Evolutionary conservation across 106 monocot species (phyloP).

Genomic region (Dioscorea alata): DNA sequence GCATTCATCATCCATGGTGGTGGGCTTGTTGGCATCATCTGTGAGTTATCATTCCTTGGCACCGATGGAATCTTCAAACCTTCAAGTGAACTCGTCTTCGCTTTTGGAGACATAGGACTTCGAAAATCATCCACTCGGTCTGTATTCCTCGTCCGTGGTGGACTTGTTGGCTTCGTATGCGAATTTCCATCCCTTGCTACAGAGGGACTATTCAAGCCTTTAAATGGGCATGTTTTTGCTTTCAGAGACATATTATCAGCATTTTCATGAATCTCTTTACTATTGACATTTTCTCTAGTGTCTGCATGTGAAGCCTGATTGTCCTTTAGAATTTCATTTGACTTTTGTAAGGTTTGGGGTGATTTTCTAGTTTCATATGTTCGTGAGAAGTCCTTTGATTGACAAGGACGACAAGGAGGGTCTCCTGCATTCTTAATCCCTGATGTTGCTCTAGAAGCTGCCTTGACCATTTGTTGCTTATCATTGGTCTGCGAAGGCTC

Average conservation of each 20-base stretch:
- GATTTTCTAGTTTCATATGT: too few species aligned
- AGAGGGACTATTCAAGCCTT: constrained; percentile 13
- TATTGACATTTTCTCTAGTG: constrained; percentile 3
- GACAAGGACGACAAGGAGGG: constrained; percentile 11
- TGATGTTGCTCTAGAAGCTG: constrained; percentile 10
- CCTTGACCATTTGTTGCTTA: constrained; percentile 6
- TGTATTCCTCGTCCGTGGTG: constrained; percentile 7
- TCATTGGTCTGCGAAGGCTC: constrained; percentile 20
- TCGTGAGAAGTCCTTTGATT: too few species aligned
- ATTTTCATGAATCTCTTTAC: constrained; percentile 11
- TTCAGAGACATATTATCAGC: constrained; percentile 12
- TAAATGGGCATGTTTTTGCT: constrained; percentile 13
- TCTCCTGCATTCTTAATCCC: constrained; percentile 5
- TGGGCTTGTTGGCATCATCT: constrained; percentile 12
- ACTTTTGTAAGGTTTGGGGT: not conserved
- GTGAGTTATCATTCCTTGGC: constrained; percentile 9
- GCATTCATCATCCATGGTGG: constrained; percentile 2
- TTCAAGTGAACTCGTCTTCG: constrained; percentile 14
- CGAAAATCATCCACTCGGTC: constrained; percentile 22
- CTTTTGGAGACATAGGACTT: constrained; percentile 9
- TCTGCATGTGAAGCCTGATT: constrained; percentile 16
- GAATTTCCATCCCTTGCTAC: constrained; percentile 8
- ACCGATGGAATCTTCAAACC: constrained; percentile 11
- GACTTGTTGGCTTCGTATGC: constrained; percentile 12
- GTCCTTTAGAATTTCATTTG: constrained; percentile 13